Base-by-base conservation (phyloP, 805 yeast species). In the Komagataella phaffii region DNA sequence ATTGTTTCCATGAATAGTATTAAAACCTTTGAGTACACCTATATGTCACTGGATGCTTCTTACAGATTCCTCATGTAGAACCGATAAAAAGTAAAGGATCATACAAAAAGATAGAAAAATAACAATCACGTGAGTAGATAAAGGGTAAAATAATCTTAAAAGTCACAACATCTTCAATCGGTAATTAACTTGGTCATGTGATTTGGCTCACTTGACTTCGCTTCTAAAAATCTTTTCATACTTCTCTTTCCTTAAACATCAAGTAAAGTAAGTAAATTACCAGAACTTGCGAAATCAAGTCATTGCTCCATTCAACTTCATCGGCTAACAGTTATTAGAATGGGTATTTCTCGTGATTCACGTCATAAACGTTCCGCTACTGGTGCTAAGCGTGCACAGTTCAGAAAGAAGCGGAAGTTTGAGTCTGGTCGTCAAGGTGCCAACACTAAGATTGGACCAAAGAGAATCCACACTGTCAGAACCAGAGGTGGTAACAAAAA, bases 331-430 rank as follows among this genome's bases (percentile, higher is more conserved):
- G 10, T 46, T 46, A 24, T 7, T 21, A 46, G 50, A 24, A 91
- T 91, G 99, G 98, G 99, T 90, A 91, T 91, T 86, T 89, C 98
- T 78, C 91, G 99, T 83, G 98, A 93, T 83, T 91, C 99, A 77
- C 96, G 97, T 81, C 99, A 93, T 90, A 91, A 91, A 88, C 95
- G 99, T 79, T 79, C 97, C 69, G 96, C 95, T 77, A 90, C 99
- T 72, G 99, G 99, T 86, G 99, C 99, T 75, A 90, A 89, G 80
- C 89, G 97, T 79, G 98, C 98, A 77, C 96, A 89, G 79, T 88
- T 84, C 96, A 91, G 98, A 88, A 91, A 91, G 91, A 91, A 91
- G 96, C 83, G 99, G 84, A 93, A 91, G 95, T 91, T 93, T 73
- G 99, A 91, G 81, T 84, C 87, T 75, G 99, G 99, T 68, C 93